Conservation (phyloP, 257 asterid genomes). For the Penstemon newberryi region DNA sequence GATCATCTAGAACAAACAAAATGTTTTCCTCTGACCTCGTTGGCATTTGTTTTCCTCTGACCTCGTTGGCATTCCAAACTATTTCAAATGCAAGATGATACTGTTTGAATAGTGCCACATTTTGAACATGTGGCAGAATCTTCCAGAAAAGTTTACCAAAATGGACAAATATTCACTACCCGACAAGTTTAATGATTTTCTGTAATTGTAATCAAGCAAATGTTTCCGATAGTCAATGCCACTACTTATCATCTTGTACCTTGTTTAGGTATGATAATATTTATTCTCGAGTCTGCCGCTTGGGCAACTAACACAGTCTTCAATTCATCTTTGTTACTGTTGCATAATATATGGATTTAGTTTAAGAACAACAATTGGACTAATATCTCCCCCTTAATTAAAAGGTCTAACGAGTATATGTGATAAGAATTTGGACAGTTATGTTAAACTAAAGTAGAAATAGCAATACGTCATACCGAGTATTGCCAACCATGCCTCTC, state of each 20-base stretch:
- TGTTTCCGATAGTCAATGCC: slow-evolving; percentile 14
- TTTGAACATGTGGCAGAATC: slow-evolving; percentile 1
- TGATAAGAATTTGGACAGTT: slow-evolving; percentile 5
- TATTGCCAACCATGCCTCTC: slow-evolving; percentile 93
- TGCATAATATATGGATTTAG: neutral
- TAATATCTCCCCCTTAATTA: slow-evolving; percentile 1
- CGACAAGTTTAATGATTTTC: neutral
- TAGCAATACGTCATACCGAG: slow-evolving; percentile 46
- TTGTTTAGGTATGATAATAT: neutral
- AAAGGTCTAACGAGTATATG: slow-evolving; percentile 9
- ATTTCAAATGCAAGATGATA: neutral
- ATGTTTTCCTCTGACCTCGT: neutral
- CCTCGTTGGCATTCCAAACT: neutral
- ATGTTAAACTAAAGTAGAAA: slow-evolving; percentile 19
- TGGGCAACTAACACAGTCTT: neutral
- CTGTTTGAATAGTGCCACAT: neutral
- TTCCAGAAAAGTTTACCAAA: neutral
- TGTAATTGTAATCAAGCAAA: slow-evolving; percentile 5
- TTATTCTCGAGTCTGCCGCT: slow-evolving; percentile 17
- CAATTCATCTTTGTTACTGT: too few species aligned
- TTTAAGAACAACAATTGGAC: neutral
- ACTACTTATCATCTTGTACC: slow-evolving; percentile 12
- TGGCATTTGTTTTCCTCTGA: neutral
- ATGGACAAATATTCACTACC: slow-evolving; percentile 6
- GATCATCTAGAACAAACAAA: slow-evolving; percentile 1